These are phyloP conservation scores for Hemileccinum rubropunctum DNA, from an alignment of 768 basidiomycete species.

Conservation along the genomic window DNA sequence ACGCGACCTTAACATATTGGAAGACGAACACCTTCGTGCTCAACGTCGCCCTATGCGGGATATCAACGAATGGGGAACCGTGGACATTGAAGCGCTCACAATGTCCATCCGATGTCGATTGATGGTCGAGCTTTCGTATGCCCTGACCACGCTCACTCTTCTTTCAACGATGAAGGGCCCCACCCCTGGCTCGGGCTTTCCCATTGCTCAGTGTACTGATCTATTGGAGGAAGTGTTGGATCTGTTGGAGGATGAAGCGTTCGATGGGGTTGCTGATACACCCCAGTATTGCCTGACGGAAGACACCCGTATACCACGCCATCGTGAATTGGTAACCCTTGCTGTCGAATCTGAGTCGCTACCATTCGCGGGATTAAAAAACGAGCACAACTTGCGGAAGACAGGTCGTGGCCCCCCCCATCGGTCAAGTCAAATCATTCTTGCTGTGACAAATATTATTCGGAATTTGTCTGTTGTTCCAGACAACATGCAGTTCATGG, in stretches of 20 bases:
- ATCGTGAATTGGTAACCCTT: constrained; percentile 59
- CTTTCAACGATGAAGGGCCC: constrained; percentile 75
- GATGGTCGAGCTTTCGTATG: constrained; percentile 83
- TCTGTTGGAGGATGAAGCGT: constrained; percentile 79
- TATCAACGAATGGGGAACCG: constrained; percentile 81
- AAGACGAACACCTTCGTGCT: constrained; percentile 53
- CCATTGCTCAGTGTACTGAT: constrained; percentile 71
- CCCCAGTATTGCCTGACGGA: constrained; percentile 27
- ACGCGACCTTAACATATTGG: constrained; percentile 67
- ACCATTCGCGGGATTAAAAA: constrained; percentile 57
- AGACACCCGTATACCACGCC: constrained; percentile 49
- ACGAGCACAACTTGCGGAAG: constrained; percentile 48
- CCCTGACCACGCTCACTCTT: constrained; percentile 81
- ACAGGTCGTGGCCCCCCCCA: constrained; percentile 54
- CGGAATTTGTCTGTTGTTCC: constrained; percentile 78
- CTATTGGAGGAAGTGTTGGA: constrained; percentile 86
- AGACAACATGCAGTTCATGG: constrained; percentile 70
- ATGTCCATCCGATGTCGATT: constrained; percentile 89
- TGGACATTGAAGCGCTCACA: constrained; percentile 91
- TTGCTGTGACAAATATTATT: constrained; percentile 73
- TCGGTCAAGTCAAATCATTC: constrained; percentile 60
- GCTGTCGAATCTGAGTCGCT: constrained; percentile 56
- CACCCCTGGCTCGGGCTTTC: constrained; percentile 59
- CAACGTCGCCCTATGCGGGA: constrained; percentile 61
- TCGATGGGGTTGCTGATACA: constrained; percentile 45